Evolutionary conservation across 495 filamentous ascomycete genomes (phyloP).

Genomic region (Neurospora sp.): DNA sequence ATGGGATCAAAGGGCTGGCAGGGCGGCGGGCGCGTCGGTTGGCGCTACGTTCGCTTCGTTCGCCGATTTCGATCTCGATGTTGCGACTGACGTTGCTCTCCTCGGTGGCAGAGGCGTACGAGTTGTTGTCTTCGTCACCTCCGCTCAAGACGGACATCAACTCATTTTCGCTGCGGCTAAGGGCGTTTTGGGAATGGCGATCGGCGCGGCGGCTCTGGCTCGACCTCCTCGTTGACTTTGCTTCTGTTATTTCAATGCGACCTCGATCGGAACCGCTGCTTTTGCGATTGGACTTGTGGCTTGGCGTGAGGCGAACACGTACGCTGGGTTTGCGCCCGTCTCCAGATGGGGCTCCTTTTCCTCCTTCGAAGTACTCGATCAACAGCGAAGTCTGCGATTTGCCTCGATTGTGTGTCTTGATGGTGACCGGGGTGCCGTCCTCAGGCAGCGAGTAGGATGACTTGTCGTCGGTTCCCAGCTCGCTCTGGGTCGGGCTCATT

Average conservation of each 20-base stretch:
- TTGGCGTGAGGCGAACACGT: conserved; percentile 87
- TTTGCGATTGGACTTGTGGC: conserved; percentile 22
- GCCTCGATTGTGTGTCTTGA: conserved; percentile 61
- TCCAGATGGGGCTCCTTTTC: conserved; percentile 46
- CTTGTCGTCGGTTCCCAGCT: conserved; percentile 53
- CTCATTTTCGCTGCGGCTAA: conserved; percentile 34
- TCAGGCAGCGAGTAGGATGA: conserved; percentile 82
- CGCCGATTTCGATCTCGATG: conserved; percentile 53
- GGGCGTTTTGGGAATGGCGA: conserved; percentile 41
- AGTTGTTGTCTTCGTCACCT: conserved; percentile 46
- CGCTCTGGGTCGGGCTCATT: conserved; percentile 43
- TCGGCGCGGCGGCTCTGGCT: conserved; percentile 50
- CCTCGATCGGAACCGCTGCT: conserved; percentile 42
- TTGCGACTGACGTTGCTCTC: conserved; percentile 61
- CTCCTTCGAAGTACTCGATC: conserved; percentile 96
- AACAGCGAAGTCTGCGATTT: conserved; percentile 84
- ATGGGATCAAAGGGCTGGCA: conserved; percentile 45
- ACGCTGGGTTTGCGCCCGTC: conserved; percentile 72
- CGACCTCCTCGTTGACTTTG: conserved; percentile 42
- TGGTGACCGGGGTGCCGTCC: conserved; percentile 88
- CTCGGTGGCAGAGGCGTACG: conserved; percentile 64
- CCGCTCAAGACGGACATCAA: conserved; percentile 17
- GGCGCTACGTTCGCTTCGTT: conserved; percentile 26
- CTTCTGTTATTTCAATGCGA: conserved; percentile 74
- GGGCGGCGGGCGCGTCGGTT: conserved; percentile 36